Conservation (phyloP, 73 alveolate species). For the Paramecium biaurelia region DNA sequence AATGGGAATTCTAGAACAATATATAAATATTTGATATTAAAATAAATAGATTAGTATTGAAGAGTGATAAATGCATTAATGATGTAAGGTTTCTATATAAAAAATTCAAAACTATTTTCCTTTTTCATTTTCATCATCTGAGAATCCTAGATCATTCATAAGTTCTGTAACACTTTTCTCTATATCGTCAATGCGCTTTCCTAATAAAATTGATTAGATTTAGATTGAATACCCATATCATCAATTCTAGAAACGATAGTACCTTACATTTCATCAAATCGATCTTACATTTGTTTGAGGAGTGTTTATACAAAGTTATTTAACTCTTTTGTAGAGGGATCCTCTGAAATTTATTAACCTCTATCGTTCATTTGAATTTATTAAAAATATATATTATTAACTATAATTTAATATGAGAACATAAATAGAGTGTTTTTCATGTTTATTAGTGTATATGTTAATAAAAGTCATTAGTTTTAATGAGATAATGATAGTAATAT, state of each 20-base stretch:
- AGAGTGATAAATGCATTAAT: neutral
- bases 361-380: neutral
- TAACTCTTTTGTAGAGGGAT: constrained; percentile 61
- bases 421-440: neutral
- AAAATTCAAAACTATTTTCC: neutral
- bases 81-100: neutral
- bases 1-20: too few species aligned
- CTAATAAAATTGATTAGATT: neutral
- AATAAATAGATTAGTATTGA: too few species aligned
- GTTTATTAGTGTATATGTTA: neutral
- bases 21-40: neutral
- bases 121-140: constrained; percentile 56
- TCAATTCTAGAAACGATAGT: constrained; percentile 58
- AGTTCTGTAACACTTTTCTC: constrained; percentile 63
- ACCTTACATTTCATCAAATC: constrained; percentile 64
- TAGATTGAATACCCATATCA: constrained; percentile 59
- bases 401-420: neutral
- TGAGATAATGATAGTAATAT: neutral
- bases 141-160: constrained; percentile 62
- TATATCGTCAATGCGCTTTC: constrained; percentile 59
- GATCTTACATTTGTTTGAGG: constrained; percentile 60
- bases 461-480: neutral
- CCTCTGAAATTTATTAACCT: constrained; percentile 8
- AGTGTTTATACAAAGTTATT: constrained; percentile 56
- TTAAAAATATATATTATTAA: neutral